Evolutionary conservation across 345 rosid species (phyloP).

Genomic region (Combretum micranthum): DNA sequence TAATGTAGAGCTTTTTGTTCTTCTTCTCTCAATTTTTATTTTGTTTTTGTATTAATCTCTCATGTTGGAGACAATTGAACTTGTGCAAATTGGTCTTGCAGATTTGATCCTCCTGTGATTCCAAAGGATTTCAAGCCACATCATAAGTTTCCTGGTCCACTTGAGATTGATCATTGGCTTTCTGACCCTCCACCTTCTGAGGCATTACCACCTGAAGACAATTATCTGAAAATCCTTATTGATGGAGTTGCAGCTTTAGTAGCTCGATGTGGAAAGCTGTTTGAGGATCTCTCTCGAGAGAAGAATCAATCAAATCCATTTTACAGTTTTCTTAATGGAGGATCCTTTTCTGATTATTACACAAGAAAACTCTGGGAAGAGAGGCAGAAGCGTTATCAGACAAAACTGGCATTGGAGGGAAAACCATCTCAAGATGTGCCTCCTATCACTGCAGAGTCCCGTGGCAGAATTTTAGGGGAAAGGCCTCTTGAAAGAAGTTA

Average conservation of each 20-base stretch:
- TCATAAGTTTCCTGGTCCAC: slow-evolving; percentile 65
- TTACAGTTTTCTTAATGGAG: slow-evolving; percentile 85
- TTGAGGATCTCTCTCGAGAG: slow-evolving; percentile 93
- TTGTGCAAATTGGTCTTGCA: slow-evolving; percentile 25
- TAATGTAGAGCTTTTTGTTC: neutral
- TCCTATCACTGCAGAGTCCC: slow-evolving; percentile 81
- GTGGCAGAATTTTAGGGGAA: slow-evolving; percentile 86
- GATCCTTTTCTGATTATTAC: slow-evolving; percentile 78
- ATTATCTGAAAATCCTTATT: slow-evolving; percentile 61
- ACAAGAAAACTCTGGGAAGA: slow-evolving; percentile 86
- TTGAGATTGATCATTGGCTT: slow-evolving; percentile 36
- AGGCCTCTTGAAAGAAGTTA: slow-evolving; percentile 71
- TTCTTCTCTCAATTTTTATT: too few species aligned
- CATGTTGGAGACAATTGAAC: neutral
- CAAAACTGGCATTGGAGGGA: slow-evolving; percentile 41
- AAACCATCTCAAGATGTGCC: slow-evolving; percentile 38
- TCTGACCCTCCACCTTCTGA: slow-evolving; percentile 56
- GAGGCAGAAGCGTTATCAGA: slow-evolving; percentile 55
- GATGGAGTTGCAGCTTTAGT: slow-evolving; percentile 93
- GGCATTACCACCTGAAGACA: slow-evolving; percentile 73
- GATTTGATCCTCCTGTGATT: slow-evolving; percentile 76
- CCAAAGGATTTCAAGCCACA: slow-evolving; percentile 73
- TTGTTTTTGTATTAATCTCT: too few species aligned
- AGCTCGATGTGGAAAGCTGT: slow-evolving; percentile 86
- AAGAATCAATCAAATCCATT: slow-evolving; percentile 81